These are phyloP conservation scores for Tieghemiomyces parasiticus DNA, from an alignment of 192 early-diverging fungal species.

Conservation along the genomic window DNA sequence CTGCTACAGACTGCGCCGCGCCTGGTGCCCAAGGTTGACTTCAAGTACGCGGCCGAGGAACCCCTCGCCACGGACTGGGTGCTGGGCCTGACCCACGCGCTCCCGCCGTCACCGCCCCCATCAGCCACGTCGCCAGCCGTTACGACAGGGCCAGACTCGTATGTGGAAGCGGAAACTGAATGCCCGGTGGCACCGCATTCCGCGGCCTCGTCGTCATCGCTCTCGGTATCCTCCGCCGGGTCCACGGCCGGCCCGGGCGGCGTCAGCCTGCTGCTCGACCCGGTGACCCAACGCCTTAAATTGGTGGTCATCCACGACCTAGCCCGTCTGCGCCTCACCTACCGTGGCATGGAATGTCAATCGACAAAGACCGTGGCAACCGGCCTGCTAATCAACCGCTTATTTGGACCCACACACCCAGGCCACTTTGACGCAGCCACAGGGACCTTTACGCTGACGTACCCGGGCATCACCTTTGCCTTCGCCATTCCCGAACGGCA, in stretches of 20 bases:
- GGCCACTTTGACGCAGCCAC: conserved; percentile 37
- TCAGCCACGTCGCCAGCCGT: too few relatives aligned
- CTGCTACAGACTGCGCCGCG: conserved; percentile 31
- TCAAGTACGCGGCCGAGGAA: conserved; percentile 40
- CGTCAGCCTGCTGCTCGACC: conserved; percentile 42
- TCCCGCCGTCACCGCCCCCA: not conserved
- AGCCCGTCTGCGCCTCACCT: conserved; percentile 30
- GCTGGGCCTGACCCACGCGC: conserved; percentile 2
- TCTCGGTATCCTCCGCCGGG: not conserved
- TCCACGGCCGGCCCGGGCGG: conserved; percentile 29
- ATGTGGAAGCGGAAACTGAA: too few relatives aligned
- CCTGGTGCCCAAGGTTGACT: conserved; percentile 38
- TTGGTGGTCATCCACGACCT: conserved; percentile 49
- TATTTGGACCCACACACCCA: conserved; percentile 52
- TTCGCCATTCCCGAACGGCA: conserved; percentile 52
- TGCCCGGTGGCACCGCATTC: too few relatives aligned
- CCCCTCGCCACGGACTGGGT: conserved; percentile 14
- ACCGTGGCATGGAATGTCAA: conserved; percentile 36
- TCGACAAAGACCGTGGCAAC: conserved; percentile 47
- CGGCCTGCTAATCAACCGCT: conserved; percentile 45
- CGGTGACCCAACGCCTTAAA: conserved; percentile 36
- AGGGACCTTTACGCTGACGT: conserved; percentile 44
- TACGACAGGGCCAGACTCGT: too few relatives aligned
- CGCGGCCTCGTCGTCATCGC: too few relatives aligned
- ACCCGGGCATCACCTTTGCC: conserved; percentile 58